Conservation (phyloP, 192 early-diverging fungal genomes). For the Rhizoclosmatium globosum region DNA sequence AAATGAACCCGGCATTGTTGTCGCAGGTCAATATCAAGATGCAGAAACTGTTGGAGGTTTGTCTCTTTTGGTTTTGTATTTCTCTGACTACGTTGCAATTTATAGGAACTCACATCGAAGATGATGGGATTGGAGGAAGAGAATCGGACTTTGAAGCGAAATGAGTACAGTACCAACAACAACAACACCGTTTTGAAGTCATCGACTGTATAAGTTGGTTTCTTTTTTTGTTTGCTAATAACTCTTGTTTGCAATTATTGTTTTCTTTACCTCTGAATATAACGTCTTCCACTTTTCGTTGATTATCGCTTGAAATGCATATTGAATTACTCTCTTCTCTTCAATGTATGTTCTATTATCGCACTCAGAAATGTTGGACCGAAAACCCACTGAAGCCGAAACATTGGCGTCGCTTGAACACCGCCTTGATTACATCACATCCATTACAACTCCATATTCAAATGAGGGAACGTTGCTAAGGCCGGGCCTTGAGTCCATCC, state of each 20-base stretch:
- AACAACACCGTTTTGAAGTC: background rate
- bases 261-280: too few species aligned
- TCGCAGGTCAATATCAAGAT: constrained; percentile 66
- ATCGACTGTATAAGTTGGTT: background rate
- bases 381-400: background rate
- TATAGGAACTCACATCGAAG: constrained; percentile 57
- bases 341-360: background rate
- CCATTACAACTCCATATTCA: constrained; percentile 33
- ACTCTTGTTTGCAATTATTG: background rate
- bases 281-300: too few species aligned
- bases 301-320: too few species aligned
- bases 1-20: constrained; percentile 57
- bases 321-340: too few species aligned
- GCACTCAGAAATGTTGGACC: background rate
- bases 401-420: constrained; percentile 25
- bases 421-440: constrained; percentile 30
- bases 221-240: background rate
- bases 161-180: background rate
- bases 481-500: constrained; percentile 34
- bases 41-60: constrained; percentile 66
- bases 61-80: background rate
- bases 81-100: background rate
- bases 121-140: constrained; percentile 57
- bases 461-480: constrained; percentile 25
- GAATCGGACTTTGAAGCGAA: constrained; percentile 34